Conservation (phyloP, 805 yeast genomes). For the Kurtzmaniella fragi region DNA sequence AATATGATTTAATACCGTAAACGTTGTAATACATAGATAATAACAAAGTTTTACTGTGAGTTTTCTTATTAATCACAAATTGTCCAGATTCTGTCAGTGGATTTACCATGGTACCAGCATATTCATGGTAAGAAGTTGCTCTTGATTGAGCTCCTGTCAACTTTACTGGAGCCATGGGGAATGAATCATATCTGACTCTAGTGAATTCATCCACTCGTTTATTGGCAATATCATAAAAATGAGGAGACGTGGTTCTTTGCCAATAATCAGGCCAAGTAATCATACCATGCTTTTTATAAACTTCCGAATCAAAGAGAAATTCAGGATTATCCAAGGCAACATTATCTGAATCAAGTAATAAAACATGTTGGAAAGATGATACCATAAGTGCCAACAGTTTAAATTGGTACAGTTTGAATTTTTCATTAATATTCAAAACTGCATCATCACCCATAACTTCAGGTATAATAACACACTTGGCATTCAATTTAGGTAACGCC, state of each 20-base stretch:
- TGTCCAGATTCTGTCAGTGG: conserved; percentile 28
- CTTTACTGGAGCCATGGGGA: conserved; percentile 2
- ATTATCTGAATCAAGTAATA: conserved; percentile 45
- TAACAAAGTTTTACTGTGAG: conserved; percentile 21
- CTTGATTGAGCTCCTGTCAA: conserved; percentile 5
- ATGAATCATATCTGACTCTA: conserved; percentile 4
- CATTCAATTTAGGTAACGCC: conserved; percentile 35
- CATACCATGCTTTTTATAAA: conserved; percentile 10
- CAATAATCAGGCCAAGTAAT: conserved; percentile 20
- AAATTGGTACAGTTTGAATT: conserved; percentile 30
- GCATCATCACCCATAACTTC: conserved; percentile 22
- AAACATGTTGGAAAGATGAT: conserved; percentile 41
- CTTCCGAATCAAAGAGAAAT: conserved; percentile 15
- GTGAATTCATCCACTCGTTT: conserved; percentile 9
- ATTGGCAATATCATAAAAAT: conserved; percentile 15
- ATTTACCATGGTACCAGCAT: conserved; percentile 22
- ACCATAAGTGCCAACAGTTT: conserved; percentile 41
- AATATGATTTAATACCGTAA: conserved; percentile 15
- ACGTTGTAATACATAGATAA: conserved; percentile 24
- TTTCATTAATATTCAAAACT: conserved; percentile 9
- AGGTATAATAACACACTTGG: conserved; percentile 37
- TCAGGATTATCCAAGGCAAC: conserved; percentile 41
- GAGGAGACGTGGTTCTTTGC: conserved; percentile 18
- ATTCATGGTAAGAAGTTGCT: conserved; percentile 19
- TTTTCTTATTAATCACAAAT: conserved; percentile 20